Base-by-base conservation (phyloP, 2,329 filamentous ascomycete genomes). In the Phoma sp. region DNA sequence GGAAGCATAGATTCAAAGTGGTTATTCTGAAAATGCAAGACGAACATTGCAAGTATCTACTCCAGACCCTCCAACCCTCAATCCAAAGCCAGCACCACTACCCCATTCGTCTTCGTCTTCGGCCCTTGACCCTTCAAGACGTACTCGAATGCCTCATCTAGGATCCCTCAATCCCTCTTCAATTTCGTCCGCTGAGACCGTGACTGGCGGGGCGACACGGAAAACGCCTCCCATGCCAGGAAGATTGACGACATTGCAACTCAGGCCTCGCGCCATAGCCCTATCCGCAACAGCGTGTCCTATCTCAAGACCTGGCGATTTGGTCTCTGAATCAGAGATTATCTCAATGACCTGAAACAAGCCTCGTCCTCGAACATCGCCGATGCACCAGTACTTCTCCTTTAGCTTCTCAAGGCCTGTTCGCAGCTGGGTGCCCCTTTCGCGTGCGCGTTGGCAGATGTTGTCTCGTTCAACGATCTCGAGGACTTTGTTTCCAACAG, bases 141-240 rank as follows among this genome's bases (percentile, higher is more conserved):
- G n/a, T 37, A 32, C 11, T 58, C 38, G 35, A 57, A 56, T 35
- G 83, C 83, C 62, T 81, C 73, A 61, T 88, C 85, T 55, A 88
- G 74, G 40, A 88, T 82, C 2, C 2, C 52, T 61, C 52, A 88
- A 61, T 0, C 83, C 85, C 35, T 78, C 72, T 14, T 80, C 75
- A n/a, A 72, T 49, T 24, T 72, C 57, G 38, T 71, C 61, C 32
- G 66, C 62, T 0, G 79, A 79, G 7, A 86, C 80, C 0, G 82
- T 86, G 36, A 88, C 82, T 0, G 85, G 84, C 23, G 84, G 85
- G 4, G 84, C 84, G 45, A 87, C 80, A 9, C 85, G 73, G 55
- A 87, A 85, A 0, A 82, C 79, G 4, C 83, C 85, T 23, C 64
- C 64, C 47, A 69, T 62, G 9, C 59, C 62, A 4, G 66, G 61